These are phyloP conservation scores for Fragaria nilgerrensis DNA, from an alignment of 306 rosid species.

Conservation along the genomic window DNA sequence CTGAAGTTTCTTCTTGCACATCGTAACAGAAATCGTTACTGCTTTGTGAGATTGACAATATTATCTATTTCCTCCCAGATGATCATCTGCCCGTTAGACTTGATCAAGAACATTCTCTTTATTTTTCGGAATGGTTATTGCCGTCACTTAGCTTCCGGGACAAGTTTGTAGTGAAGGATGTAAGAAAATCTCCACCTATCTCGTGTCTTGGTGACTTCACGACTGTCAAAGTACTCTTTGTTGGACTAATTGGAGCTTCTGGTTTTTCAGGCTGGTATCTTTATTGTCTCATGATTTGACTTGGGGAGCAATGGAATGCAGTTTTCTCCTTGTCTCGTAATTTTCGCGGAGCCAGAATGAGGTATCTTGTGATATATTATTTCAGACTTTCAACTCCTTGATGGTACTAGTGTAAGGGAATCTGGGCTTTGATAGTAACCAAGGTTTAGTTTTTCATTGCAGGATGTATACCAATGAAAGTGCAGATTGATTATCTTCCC, in stretches of 20 bases:
- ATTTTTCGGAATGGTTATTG: conserved; percentile 69
- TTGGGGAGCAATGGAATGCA: conserved; percentile 18
- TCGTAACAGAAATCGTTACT: not conserved
- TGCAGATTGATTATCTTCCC: not conserved
- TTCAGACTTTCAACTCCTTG: not conserved
- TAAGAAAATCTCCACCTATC: conserved; percentile 31
- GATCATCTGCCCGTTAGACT: conserved; percentile 35
- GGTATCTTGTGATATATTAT: not conserved
- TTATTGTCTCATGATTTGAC: conserved; percentile 40
- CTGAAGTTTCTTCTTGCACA: not conserved
- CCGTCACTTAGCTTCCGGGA: conserved; percentile 53
- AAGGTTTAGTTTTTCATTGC: not conserved
- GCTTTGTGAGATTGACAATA: conserved; percentile 5
- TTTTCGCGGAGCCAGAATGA: not conserved
- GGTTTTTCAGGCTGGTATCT: conserved; percentile 55
- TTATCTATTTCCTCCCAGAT: conserved; percentile 43
- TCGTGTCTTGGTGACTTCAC: conserved; percentile 17
- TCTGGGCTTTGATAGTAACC: not conserved
- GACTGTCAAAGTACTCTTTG: not conserved
- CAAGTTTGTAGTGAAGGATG: conserved; percentile 66
- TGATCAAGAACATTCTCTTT: conserved; percentile 40
- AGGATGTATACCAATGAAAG: not conserved
- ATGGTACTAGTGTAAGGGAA: not conserved
- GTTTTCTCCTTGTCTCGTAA: conserved; percentile 2
- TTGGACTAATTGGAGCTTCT: conserved; percentile 16